Conservation (phyloP, 371 early-diverging fungal species). For the Cokeromyces recurvatus region DNA sequence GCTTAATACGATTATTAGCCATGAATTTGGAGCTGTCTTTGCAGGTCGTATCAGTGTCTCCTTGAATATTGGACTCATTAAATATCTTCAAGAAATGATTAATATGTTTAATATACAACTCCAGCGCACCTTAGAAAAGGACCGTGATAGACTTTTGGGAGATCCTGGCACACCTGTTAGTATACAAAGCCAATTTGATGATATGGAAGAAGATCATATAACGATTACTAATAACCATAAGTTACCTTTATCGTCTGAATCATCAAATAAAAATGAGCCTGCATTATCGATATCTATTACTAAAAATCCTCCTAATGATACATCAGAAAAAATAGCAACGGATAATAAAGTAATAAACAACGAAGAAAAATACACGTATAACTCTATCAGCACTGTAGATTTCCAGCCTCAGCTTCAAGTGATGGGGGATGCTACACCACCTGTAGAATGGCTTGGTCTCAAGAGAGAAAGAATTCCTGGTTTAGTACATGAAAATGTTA, state of each 20-base stretch:
- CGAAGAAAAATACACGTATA: constrained; percentile 18
- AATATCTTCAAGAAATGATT: constrained; percentile 59
- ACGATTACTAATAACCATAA: background rate
- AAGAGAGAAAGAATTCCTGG: constrained; percentile 51
- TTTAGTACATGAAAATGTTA: constrained; percentile 46
- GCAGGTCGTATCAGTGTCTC: constrained; percentile 70
- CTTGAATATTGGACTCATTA: constrained; percentile 68
- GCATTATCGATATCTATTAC: background rate
- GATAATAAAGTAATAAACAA: background rate
- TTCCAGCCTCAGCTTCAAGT: constrained; percentile 51
- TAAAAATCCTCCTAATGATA: background rate
- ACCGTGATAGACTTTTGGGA: background rate
- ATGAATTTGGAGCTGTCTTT: constrained; percentile 58
- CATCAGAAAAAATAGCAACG: background rate
- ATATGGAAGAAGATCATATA: background rate
- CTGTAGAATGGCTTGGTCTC: constrained; percentile 59
- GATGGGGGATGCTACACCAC: constrained; percentile 63
- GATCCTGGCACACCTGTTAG: constrained; percentile 13
- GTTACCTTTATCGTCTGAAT: background rate
- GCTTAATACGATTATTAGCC: constrained; percentile 29
- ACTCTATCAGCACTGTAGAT: constrained; percentile 32
- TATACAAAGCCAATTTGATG: background rate
- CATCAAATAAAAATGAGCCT: too few species aligned
- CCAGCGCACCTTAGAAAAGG: constrained; percentile 24
- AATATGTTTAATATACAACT: constrained; percentile 41